phyloP scores from a whole-genome alignment of 1,284 basidiomycete genomes.

The Cryptococcus hybrid region DNA sequence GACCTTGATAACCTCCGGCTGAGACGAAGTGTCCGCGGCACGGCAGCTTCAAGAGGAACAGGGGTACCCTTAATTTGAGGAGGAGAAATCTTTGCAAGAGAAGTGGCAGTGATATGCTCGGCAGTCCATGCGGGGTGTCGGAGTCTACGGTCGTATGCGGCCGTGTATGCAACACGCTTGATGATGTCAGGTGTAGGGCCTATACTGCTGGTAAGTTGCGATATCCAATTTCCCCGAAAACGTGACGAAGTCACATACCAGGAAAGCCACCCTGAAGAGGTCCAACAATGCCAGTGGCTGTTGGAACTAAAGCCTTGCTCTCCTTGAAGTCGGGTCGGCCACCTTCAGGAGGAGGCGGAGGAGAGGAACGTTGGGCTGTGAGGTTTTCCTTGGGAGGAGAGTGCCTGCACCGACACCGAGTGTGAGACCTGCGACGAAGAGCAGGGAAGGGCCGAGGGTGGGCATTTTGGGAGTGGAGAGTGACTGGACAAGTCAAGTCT shows the following conservation, averaged over 20 bases:
- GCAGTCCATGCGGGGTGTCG: slow-evolving; percentile 96
- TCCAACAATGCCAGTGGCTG: slow-evolving; percentile 30
- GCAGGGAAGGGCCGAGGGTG: slow-evolving; percentile 43
- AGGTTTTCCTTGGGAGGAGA: slow-evolving; percentile 25
- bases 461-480: slow-evolving; percentile 28
- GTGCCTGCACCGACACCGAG: slow-evolving; percentile 44
- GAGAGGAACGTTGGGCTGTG: slow-evolving; percentile 9
- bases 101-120: slow-evolving; percentile 80
- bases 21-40: slow-evolving; percentile 31
- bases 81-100: slow-evolving; percentile 59
- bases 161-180: slow-evolving; percentile 75
- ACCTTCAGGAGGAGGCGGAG: slow-evolving; percentile 29
- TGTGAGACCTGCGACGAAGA: slow-evolving; percentile 48
- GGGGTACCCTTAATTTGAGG: slow-evolving; percentile 24
- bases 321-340: slow-evolving; percentile 13
- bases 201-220: slow-evolving; percentile 35
- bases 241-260: slow-evolving; percentile 33
- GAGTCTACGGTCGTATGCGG: slow-evolving; percentile 85
- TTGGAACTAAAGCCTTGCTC: slow-evolving; percentile 19
- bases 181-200: slow-evolving; percentile 82
- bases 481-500: too few relatives aligned
- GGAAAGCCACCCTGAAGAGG: slow-evolving; percentile 43
- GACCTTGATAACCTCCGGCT: slow-evolving; percentile 47
- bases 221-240: background rate
- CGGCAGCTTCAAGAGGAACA: slow-evolving; percentile 38